Conservation (phyloP, 1,139 yeast species). For the Pichia sp. region DNA sequence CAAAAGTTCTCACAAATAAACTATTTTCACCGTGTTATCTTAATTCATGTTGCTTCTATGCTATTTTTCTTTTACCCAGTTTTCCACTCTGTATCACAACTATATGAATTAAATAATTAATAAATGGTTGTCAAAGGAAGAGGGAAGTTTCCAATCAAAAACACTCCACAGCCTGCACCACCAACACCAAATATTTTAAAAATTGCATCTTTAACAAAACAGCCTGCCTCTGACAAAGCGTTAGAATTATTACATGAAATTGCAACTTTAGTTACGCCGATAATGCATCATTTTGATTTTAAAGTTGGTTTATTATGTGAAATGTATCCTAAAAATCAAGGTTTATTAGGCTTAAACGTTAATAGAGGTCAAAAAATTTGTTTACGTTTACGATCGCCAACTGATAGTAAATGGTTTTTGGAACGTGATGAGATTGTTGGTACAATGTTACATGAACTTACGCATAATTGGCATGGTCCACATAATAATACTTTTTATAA, state of each 20-base stretch:
- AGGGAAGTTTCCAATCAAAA: conserved; percentile 12
- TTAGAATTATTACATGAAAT: conserved; percentile 51
- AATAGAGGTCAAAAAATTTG: conserved; percentile 73
- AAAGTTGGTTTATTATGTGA: conserved; percentile 69
- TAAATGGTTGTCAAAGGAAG: conserved; percentile 22
- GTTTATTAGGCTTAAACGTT: conserved; percentile 77
- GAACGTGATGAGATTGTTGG: conserved; percentile 68
- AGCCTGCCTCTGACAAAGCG: conserved; percentile 52
- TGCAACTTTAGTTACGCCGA: conserved; percentile 61
- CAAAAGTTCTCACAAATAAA: too few relatives aligned
- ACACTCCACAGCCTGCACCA: conserved; percentile 26
- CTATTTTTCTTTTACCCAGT: too few relatives aligned
- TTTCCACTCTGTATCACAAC: background rate
- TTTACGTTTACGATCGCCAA: conserved; percentile 59
- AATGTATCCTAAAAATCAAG: conserved; percentile 69
- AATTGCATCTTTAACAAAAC: conserved; percentile 53
- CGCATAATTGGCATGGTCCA: conserved; percentile 75
- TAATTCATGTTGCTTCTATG: too few relatives aligned
- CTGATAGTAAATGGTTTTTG: conserved; percentile 50
- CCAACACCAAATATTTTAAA: conserved; percentile 45
- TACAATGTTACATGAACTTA: conserved; percentile 82
- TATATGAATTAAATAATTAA: background rate
- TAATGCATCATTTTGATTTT: conserved; percentile 63
- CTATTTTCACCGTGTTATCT: too few relatives aligned
- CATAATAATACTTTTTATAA: conserved; percentile 71